Percentiles rank a stretch among this genome's conserved stretches.
Conservation (phyloP, 345 rosid species). For the Brassica nigra region DNA sequence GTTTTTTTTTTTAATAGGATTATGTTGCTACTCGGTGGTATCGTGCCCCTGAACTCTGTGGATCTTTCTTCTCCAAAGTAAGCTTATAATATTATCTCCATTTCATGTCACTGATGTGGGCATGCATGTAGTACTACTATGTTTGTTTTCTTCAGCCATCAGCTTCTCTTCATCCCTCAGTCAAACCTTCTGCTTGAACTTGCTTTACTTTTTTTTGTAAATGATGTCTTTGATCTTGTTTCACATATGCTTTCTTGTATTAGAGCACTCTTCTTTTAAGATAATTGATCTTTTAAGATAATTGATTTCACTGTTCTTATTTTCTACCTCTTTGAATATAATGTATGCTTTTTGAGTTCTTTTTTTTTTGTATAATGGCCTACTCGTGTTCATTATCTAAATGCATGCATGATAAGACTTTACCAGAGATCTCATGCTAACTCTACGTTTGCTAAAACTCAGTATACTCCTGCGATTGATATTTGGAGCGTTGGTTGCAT, state of each 20-base stretch:
- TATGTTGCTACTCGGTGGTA: slow-evolving; percentile 99
- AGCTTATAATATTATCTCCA: neutral
- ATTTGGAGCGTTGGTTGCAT: slow-evolving; percentile 98
- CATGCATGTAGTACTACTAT: neutral
- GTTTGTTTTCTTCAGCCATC: neutral
- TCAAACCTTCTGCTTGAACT: neutral
- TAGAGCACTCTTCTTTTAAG: neutral
- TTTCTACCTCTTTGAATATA: slow-evolving; percentile 8
- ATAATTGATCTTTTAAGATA: neutral
- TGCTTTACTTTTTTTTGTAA: neutral
- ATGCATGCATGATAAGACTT: slow-evolving; percentile 14
- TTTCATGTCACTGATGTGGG: neutral
- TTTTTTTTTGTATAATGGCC: neutral
- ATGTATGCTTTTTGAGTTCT: neutral
- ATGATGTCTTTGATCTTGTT: neutral
- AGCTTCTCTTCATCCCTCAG: neutral
- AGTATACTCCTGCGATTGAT: slow-evolving; percentile 96
- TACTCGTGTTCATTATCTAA: neutral
- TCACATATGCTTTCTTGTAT: neutral
- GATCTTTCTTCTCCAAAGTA: slow-evolving; percentile 81
- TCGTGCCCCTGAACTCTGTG: slow-evolving; percentile 97
- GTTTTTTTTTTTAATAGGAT: slow-evolving; percentile 50
- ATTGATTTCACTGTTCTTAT: neutral
- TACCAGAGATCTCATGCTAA: neutral
- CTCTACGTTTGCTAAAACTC: slow-evolving; percentile 29